Evolutionary conservation across 2,329 filamentous ascomycete species (phyloP), one percentile per base, ranked within the genome.

Genomic region (Didymella arachidicola): DNA sequence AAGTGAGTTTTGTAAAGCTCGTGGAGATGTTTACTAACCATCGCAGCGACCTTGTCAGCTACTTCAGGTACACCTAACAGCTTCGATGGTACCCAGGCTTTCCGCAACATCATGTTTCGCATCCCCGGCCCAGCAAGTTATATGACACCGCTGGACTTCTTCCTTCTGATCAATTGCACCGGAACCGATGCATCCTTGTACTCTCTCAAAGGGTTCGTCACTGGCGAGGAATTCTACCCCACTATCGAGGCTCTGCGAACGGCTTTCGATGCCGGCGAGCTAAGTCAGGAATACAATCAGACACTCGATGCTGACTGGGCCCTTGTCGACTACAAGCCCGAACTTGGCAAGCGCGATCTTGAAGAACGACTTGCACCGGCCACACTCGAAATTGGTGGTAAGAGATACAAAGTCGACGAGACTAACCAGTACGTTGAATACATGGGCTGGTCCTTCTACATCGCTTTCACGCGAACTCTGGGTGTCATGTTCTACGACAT

Each of bases 401-500:
- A 77, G 43, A 74, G 81, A 8, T 83, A 78, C 60, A 67, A 68
- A 3, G 72, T 83, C 10, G 80, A 83, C 51, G 56, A 65, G 7
- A 65, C 77, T 27, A 62, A 78, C 11, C 77, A 80, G 53, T 83
- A 81, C 51, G 74, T 83, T 27, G 73, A 80, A 57, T 83, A 79
- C 77, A 81, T 83, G 80, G 80, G 77, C 41, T 84, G 77, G 61
- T 77, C 71, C 45, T 84, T 86, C 64, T 86, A 82, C 61, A 74
- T 85, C n/a, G 77, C 75, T 3, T 83, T 83, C 54, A 78, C 75
- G 1, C 72, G 79, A 16, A 82, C 83, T 50, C 77, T 79, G 0
- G 84, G 83, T 0, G 74, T 86, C 46, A 70, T 78, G 12, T 72
- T 87, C 2, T 82, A 82, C 63, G 81, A 87, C 59, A 82, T 87